Conservation (phyloP, 2,329 filamentous ascomycete genomes). For the Aspergillus brunneoviolaceus region DNA sequence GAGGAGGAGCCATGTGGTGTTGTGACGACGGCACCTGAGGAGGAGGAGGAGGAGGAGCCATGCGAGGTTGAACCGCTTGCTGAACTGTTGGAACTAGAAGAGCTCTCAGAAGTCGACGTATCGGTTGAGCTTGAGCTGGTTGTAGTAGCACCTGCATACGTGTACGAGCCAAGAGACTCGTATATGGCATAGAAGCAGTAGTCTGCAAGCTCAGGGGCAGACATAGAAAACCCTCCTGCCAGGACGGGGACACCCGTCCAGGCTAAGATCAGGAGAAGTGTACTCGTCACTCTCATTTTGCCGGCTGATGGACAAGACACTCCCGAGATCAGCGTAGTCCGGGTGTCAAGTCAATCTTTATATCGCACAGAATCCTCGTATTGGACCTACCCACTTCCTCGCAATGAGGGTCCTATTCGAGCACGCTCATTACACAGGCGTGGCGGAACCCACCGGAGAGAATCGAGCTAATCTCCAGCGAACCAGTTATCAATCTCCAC, state of each 20-base stretch:
- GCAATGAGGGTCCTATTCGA: no score
- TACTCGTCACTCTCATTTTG: background rate
- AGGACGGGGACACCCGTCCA: background rate
- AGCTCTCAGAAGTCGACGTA: background rate
- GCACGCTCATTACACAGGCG: no score
- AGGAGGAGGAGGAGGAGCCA: background rate
- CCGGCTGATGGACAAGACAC: background rate
- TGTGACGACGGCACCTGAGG: background rate
- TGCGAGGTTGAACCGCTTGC: background rate
- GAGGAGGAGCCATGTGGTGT: background rate
- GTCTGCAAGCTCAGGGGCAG: constrained; percentile 1
- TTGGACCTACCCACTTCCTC: no score
- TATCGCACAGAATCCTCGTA: background rate
- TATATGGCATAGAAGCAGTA: constrained; percentile 5
- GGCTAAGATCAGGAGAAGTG: background rate
- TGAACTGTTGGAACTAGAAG: background rate
- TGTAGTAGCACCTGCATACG: background rate
- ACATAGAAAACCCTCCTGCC: background rate
- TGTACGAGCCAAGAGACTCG: background rate
- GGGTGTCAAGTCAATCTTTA: background rate
- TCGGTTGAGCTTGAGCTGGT: background rate
- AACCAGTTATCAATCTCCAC: no score
- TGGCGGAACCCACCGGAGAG: no score
- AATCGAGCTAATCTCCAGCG: no score
- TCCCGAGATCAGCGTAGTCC: background rate